phyloP scores from a whole-genome alignment of 2,329 filamentous ascomycete species.

The Fusarium poae region DNA sequence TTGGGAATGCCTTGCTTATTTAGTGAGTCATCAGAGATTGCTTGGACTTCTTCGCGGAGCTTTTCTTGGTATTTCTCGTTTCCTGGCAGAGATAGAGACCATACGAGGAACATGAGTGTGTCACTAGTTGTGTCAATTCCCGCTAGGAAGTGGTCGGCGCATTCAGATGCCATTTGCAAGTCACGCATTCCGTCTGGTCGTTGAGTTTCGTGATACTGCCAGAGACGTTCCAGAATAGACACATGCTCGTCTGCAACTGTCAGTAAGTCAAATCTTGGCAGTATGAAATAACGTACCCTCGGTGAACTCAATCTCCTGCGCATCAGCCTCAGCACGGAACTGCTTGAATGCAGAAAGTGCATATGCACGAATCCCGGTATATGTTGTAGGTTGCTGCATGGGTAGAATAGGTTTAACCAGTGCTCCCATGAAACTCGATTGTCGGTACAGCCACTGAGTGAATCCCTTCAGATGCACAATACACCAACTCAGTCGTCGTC shows the following conservation, averaged over 20 bases:
- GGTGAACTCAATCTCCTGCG: neutral
- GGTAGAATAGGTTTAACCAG: slow-evolving; percentile 27
- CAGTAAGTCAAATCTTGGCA: neutral
- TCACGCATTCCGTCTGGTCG: slow-evolving; percentile 52
- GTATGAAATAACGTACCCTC: neutral
- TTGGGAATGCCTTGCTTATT: slow-evolving; percentile 49
- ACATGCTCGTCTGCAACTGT: slow-evolving; percentile 23
- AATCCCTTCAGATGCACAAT: slow-evolving; percentile 20
- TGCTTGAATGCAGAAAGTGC: slow-evolving; percentile 27
- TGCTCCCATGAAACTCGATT: neutral
- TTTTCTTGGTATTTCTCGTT: slow-evolving; percentile 59
- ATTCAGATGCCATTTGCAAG: slow-evolving; percentile 65
- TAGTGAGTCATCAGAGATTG: slow-evolving; percentile 41
- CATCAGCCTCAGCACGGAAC: slow-evolving; percentile 21
- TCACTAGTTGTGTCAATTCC: slow-evolving; percentile 68
- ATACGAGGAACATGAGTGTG: slow-evolving; percentile 64
- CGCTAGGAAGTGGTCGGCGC: slow-evolving; percentile 65
- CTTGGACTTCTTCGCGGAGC: slow-evolving; percentile 58
- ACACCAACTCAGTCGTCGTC: slow-evolving; percentile 36
- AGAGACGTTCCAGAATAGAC: slow-evolving; percentile 57
- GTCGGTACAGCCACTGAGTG: slow-evolving; percentile 38
- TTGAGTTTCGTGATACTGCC: slow-evolving; percentile 50
- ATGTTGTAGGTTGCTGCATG: slow-evolving; percentile 40
- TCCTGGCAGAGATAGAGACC: slow-evolving; percentile 61
- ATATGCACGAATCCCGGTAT: slow-evolving; percentile 32